Percentiles rank a stretch among this genome's conserved stretches.
Conservation (phyloP, 176 grass and related monocot species). For the Carex myosuroides region DNA sequence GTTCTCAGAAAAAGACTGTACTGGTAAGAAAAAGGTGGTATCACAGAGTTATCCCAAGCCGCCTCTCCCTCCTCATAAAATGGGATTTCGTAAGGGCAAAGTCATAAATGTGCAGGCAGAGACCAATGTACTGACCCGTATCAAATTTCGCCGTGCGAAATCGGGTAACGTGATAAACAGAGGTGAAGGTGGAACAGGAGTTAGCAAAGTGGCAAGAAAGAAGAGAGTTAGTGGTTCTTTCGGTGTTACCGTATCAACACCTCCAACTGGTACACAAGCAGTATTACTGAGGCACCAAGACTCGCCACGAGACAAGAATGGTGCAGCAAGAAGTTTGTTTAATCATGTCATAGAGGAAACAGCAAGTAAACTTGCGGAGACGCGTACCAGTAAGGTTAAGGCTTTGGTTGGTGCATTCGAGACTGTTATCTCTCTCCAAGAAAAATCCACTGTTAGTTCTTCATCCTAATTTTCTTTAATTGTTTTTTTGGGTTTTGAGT, state of each 20-base stretch:
- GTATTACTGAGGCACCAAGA: conserved; percentile 30
- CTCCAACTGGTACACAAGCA: conserved; percentile 1
- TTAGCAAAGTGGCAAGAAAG: not conserved
- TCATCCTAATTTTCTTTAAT: not conserved
- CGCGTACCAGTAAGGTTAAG: conserved; percentile 41
- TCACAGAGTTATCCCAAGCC: not conserved
- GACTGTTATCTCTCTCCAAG: conserved; percentile 41
- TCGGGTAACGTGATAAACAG: not conserved
- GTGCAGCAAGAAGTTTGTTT: conserved; percentile 14
- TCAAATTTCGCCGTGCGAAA: conserved; percentile 16
- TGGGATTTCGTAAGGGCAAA: conserved; percentile 28
- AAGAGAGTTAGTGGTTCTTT: not conserved
- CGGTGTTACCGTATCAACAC: not conserved
- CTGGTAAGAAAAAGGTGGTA: not conserved
- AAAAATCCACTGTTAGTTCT: not conserved
- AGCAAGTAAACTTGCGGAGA: conserved; percentile 40
- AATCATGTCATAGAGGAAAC: conserved; percentile 49
- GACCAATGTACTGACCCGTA: not conserved
- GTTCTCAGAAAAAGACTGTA: not conserved
- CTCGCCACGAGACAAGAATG: conserved; percentile 20
- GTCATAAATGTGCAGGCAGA: conserved; percentile 20
- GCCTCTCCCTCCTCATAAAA: conserved; percentile 17
- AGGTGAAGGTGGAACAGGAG: not conserved
- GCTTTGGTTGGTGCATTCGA: conserved; percentile 44
- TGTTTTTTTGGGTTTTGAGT: not conserved